Percentiles rank a stretch among this genome's conserved stretches.
phyloP scores from a whole-genome alignment of 495 filamentous ascomycete species.

The Podospora fimiseda region DNA sequence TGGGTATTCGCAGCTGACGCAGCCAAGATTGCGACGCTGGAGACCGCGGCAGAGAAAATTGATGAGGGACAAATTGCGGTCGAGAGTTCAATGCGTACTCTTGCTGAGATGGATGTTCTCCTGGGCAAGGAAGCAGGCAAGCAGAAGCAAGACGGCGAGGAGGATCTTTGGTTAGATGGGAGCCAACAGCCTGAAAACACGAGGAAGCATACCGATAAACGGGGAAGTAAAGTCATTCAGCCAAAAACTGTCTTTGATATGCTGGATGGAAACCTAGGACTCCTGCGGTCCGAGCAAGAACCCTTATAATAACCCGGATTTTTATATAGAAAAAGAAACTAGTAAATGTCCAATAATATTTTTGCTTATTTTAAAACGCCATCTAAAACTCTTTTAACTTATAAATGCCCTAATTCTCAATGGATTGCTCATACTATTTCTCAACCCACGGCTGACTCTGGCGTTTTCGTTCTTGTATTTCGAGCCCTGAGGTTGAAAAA shows the following conservation, averaged over 20 bases:
- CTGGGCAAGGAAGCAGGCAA: constrained; percentile 14
- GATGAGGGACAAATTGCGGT: constrained; percentile 41
- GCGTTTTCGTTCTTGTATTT: constrained; percentile 59
- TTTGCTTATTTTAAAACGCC: background rate
- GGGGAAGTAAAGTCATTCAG: constrained; percentile 18
- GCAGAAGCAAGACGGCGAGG: constrained; percentile 17
- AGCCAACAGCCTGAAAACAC: constrained; percentile 19
- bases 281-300: constrained; percentile 26
- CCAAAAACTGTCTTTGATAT: constrained; percentile 34
- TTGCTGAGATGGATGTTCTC: constrained; percentile 35
- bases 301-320: constrained; percentile 1
- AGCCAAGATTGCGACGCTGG: constrained; percentile 43
- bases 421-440: constrained; percentile 99
- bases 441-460: constrained; percentile 93
- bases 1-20: constrained; percentile 48
- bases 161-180: constrained; percentile 31
- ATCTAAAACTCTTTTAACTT: background rate
- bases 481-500: constrained; percentile 97
- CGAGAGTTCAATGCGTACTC: constrained; percentile 34
- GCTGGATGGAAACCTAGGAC: constrained; percentile 41
- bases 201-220: constrained; percentile 25
- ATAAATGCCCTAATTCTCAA: background rate
- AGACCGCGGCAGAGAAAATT: constrained; percentile 42
- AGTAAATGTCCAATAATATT: background rate
- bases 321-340: background rate